Base-by-base conservation (phyloP, 2,329 filamentous ascomycete species). In the Monilinia fructicola region DNA sequence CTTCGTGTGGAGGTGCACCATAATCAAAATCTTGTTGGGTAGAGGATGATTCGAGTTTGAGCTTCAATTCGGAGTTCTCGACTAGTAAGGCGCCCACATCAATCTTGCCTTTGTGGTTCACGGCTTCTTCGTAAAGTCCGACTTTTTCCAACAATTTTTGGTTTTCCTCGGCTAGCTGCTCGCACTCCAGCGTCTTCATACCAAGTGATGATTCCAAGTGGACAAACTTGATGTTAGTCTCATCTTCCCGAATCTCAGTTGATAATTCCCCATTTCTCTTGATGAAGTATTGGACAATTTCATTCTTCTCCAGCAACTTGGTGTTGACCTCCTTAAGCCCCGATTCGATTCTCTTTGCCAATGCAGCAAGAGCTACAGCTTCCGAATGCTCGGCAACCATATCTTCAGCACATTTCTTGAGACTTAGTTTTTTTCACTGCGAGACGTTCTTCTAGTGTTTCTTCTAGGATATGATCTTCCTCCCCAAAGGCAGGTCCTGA, bases 211-310 rank as follows among this genome's bases (percentile, higher is more conserved):
- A 65, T 40, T 65, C 63, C 4, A 65, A 35, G 9, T 65, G 38
- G 23, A 52, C 40, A 44, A 52, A 60, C 31, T 65, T 65, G 42
- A 65, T 65, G 54, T 60, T 65, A 4, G 48, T 58, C 48, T 65
- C 63, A 23, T 60, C 63, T 16, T 40, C 31, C 12, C 63, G 63
- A 10, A 65, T 48, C 31, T 65, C 63, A 18, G 55, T 65, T 23
- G 63, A 60, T 14, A 65, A 48, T 21, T 60, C 42, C 4, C 56
- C 63, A 23, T 65, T 65, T 10, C 63, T 58, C 12, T 59, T 58
- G 2, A 65, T 65, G 35, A 65, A 65, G 35, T 59, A 65, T 35
- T 65, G 63, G 18, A 65, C 63, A 28, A 65, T 60, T 60, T 65
- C 63, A 18, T 65, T 59, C 54, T 65, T 65, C 46, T 65, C 63